Conservation (phyloP, 2,329 filamentous ascomycete genomes). For the Cladosporium sp. region DNA sequence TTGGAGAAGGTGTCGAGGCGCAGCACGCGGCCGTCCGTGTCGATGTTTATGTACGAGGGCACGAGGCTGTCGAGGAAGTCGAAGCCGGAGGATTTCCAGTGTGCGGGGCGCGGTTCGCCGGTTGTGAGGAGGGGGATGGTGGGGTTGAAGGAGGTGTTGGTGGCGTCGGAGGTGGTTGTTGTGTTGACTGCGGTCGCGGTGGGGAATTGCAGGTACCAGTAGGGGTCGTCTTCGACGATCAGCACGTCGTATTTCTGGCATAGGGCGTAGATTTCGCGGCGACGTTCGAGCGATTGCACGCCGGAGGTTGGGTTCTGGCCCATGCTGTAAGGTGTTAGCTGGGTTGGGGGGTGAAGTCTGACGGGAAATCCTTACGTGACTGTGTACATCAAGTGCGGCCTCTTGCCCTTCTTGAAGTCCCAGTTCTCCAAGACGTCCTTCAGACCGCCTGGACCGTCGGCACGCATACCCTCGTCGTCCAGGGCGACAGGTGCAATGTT, state of each 20-base stretch:
- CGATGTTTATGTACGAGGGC: constrained; percentile 74
- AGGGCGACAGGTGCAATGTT: constrained; percentile 68
- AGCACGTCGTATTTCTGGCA: constrained; percentile 81
- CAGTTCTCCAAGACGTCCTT: constrained; percentile 75
- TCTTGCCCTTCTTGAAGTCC: constrained; percentile 66
- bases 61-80: constrained; percentile 75
- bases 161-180: constrained; percentile 21
- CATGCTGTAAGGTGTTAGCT: constrained; percentile 46
- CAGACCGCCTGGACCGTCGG: constrained; percentile 65
- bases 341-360: not conserved
- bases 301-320: constrained; percentile 85
- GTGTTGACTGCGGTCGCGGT: constrained; percentile 49
- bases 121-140: constrained; percentile 31
- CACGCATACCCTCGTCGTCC: constrained; percentile 74
- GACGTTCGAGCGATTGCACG: constrained; percentile 64
- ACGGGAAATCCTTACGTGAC: constrained; percentile 61
- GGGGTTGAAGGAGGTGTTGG: constrained; percentile 26
- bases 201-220: constrained; percentile 90
- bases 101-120: constrained; percentile 44
- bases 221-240: constrained; percentile 90
- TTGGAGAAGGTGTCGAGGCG: constrained; percentile 93
- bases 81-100: constrained; percentile 57
- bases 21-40: constrained; percentile 79
- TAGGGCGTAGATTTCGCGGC: constrained; percentile 71
- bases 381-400: constrained; percentile 82